Evolutionary conservation across 345 rosid species (phyloP).

Genomic region (Linum tenue): DNA sequence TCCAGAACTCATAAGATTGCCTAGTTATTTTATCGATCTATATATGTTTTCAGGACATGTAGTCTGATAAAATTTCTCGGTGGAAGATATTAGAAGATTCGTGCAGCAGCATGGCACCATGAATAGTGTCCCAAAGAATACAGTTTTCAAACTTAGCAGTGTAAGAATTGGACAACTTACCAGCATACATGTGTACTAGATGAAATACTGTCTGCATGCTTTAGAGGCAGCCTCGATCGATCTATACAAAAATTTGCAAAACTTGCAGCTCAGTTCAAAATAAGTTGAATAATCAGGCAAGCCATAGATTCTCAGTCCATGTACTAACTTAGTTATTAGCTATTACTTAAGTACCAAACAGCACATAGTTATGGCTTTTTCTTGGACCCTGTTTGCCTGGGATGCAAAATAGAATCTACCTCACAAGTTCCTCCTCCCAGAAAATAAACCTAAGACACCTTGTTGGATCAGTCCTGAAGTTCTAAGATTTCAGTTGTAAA

Average conservation of each 20-base stretch:
- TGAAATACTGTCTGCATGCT: constrained; percentile 70
- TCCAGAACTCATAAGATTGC: too few relatives aligned
- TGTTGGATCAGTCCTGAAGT: background rate
- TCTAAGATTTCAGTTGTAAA: background rate
- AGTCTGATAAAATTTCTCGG: background rate
- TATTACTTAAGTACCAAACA: too few relatives aligned
- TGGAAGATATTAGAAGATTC: background rate
- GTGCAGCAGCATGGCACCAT: background rate
- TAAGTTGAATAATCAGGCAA: too few relatives aligned
- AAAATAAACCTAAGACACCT: background rate
- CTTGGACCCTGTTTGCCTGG: too few relatives aligned
- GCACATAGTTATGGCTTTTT: too few relatives aligned
- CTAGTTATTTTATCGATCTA: too few relatives aligned
- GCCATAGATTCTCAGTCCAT: too few relatives aligned
- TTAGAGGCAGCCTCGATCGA: constrained; percentile 62
- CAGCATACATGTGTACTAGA: constrained; percentile 66
- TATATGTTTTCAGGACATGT: background rate
- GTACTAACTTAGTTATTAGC: too few relatives aligned
- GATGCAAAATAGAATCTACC: background rate
- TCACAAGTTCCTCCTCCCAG: too few relatives aligned
- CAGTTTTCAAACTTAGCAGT: background rate
- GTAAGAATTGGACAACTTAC: constrained; percentile 31
- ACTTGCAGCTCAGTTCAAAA: background rate
- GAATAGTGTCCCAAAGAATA: background rate
- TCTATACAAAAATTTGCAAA: constrained; percentile 30